Evolutionary conservation across 2,329 filamentous ascomycete species (phyloP).

Genomic region (Leptodontidium sp.): DNA sequence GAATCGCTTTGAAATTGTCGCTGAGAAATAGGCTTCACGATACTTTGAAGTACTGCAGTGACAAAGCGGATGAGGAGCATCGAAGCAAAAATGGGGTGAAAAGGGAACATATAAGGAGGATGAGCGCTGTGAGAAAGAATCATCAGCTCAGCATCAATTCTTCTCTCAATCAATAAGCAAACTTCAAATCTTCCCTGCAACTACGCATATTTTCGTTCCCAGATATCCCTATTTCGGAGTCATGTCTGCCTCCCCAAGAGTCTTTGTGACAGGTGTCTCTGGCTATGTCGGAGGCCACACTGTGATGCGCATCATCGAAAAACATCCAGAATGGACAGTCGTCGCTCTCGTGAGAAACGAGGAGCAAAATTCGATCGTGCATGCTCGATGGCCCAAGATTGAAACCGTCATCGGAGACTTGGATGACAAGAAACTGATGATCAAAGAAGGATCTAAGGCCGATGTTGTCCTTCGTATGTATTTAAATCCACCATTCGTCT

Average conservation of each 20-base stretch:
- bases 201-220: neutral
- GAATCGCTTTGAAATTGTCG: slow-evolving; percentile 4
- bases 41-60: neutral
- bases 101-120: slow-evolving; percentile 9
- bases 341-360: slow-evolving; percentile 35
- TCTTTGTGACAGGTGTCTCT: slow-evolving; percentile 39
- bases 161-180: neutral
- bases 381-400: slow-evolving; percentile 28
- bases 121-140: neutral
- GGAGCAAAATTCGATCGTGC: slow-evolving; percentile 32
- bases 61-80: neutral
- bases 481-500: neutral
- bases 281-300: slow-evolving; percentile 39
- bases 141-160: slow-evolving; percentile 1
- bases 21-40: neutral
- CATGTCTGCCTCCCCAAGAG: slow-evolving; percentile 28
- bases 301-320: slow-evolving; percentile 28
- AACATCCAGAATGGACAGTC: slow-evolving; percentile 38
- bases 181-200: neutral
- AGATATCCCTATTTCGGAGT: neutral
- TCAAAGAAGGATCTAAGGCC: slow-evolving; percentile 45
- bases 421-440: slow-evolving; percentile 46
- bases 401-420: slow-evolving; percentile 46
- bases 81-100: neutral
- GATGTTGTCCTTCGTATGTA: slow-evolving; percentile 50